Base-by-base conservation (phyloP, 805 yeast species). In the Nakazawaea ishiwadae region DNA sequence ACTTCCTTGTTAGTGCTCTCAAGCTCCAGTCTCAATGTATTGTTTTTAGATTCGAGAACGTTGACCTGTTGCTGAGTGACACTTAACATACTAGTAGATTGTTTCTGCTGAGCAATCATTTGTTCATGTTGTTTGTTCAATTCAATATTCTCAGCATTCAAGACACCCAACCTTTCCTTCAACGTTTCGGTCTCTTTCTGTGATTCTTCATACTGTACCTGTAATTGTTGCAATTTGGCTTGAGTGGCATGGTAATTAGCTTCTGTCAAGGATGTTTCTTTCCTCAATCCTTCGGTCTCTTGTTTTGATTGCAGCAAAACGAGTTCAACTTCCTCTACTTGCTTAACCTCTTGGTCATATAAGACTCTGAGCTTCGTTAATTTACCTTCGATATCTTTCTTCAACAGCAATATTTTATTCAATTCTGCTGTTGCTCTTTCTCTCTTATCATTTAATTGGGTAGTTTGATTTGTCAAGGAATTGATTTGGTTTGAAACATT, bases 401-500 rank as follows among this genome's bases (percentile, higher is more conserved):
- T 89, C 44, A 79, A 70, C 21, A 71, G 68, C 51, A 79, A 73
- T 45, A 86, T 79, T 44, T 76, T 73, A n/a, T 78, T 68, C 41
- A 90, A 69, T 54, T 91, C 96, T 43, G 75, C 78, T 54, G 82
- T 88, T 1, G 96, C 88, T 46, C 79, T 74, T 15, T 75, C 66
- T 47, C 87, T 81, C 61, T 84, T 84, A 17, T 77, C 83, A 45
- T 81, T 81, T 23, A 84, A 70, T 12, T 71, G 73, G 1, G 84
- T 68, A 1, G 95, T 85, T 60, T 89, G 96, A 17, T 72, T 63
- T 1, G 89, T 75, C 48, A 91, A 66, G 0, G 96, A 84, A 48
- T 79, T 79, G 48, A 87, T 81, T 64, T 90, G 96, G 51, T 82
- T 86, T 0, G 95, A 84, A 31, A 85, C 69, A 51, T 90, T 87